These are phyloP conservation scores for Cytospora piceicola DNA, from an alignment of 2,329 filamentous ascomycete species.

Conservation along the genomic window DNA sequence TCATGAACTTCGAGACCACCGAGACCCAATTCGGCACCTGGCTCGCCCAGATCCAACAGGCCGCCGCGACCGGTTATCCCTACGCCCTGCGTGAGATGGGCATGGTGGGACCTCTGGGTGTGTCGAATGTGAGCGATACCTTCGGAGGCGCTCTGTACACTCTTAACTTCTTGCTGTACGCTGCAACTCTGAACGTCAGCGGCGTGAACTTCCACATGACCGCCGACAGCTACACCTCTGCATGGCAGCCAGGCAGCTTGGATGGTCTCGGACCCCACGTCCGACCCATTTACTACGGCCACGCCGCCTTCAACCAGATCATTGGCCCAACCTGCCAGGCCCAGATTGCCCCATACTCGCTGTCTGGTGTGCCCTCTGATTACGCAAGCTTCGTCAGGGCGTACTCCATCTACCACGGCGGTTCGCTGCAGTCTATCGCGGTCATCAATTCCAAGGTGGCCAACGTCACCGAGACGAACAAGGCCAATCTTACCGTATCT, in stretches of 20 bases:
- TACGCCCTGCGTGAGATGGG: conserved; percentile 57
- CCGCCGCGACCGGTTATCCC: conserved; percentile 45
- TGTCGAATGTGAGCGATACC: conserved; percentile 50
- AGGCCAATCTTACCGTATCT: conserved; percentile 45
- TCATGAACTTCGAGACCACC: conserved; percentile 51
- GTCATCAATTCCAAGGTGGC: conserved; percentile 51
- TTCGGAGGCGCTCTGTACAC: conserved; percentile 56
- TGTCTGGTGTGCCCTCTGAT: conserved; percentile 37
- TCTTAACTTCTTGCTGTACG: conserved; percentile 56
- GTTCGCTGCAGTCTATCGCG: conserved; percentile 46
- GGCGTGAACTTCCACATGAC: conserved; percentile 59
- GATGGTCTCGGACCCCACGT: conserved; percentile 47
- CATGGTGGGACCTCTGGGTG: conserved; percentile 52
- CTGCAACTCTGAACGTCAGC: conserved; percentile 50
- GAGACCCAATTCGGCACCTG: conserved; percentile 52
- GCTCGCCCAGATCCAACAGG: conserved; percentile 48
- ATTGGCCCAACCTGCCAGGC: conserved; percentile 49
- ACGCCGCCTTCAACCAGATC: conserved; percentile 54
- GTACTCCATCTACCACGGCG: conserved; percentile 50
- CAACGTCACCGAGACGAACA: conserved; percentile 44
- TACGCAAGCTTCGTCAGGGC: conserved; percentile 48
- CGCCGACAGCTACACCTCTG: conserved; percentile 54
- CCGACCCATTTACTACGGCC: conserved; percentile 54
- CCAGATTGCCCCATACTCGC: conserved; percentile 44
- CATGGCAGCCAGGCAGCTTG: conserved; percentile 51